A percentile compares a stretch with the other conserved stretches of the same genome.
Evolutionary conservation across 2,329 filamentous ascomycete species (phyloP).

Genomic region (Apiospora sp.): DNA sequence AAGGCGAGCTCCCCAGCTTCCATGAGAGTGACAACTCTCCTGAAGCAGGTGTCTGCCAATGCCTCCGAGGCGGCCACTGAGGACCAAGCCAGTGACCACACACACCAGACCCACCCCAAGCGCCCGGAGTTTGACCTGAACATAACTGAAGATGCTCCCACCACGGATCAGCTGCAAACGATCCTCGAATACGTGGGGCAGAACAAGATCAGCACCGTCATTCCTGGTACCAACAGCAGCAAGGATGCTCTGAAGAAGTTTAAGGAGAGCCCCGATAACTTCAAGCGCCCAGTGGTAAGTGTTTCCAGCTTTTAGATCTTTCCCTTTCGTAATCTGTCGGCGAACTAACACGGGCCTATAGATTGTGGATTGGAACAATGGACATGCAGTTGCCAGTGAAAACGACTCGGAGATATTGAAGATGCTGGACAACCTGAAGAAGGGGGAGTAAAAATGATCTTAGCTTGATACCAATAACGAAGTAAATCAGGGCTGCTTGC

Average conservation of each 20-base stretch:
- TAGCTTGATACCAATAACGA: background rate
- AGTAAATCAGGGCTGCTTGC: background rate
- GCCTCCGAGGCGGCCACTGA: conserved; percentile 73
- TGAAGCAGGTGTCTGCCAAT: conserved; percentile 81
- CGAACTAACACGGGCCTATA: conserved; percentile 42
- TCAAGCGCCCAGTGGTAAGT: conserved; percentile 81
- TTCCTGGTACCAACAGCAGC: conserved; percentile 77
- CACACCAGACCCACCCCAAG: conserved; percentile 61
- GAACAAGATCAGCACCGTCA: conserved; percentile 64
- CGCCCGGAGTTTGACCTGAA: conserved; percentile 85
- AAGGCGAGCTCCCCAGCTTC: conserved; percentile 78
- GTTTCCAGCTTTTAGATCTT: background rate
- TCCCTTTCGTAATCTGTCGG: background rate
- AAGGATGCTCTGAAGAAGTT: conserved; percentile 83
- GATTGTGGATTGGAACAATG: conserved; percentile 94
- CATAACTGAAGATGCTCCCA: conserved; percentile 81
- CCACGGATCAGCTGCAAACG: conserved; percentile 80
- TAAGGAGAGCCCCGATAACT: conserved; percentile 71
- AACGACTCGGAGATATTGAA: conserved; percentile 90
- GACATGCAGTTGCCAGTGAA: conserved; percentile 78
- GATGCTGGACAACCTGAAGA: conserved; percentile 69
- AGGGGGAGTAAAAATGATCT: conserved; percentile 31
- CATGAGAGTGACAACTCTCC: conserved; percentile 73
- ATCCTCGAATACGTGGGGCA: conserved; percentile 84
- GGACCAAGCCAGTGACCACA: conserved; percentile 76